These are phyloP conservation scores for Hemisphaericaspora subhashii DNA, from an alignment of 1,139 yeast genomes.

Conservation along the genomic window DNA sequence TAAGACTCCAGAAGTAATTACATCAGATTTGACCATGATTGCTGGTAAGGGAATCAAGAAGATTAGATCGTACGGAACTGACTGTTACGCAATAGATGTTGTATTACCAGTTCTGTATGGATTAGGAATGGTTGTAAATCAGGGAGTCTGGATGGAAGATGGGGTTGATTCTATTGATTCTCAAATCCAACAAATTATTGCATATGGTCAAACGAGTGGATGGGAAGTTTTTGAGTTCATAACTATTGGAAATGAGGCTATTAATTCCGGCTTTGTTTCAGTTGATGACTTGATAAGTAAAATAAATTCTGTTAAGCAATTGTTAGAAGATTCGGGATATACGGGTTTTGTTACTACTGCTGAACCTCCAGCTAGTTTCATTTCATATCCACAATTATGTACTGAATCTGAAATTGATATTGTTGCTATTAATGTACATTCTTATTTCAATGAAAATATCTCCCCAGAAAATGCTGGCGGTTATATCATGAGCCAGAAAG, in stretches of 20 bases:
- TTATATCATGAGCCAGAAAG: conserved; percentile 66
- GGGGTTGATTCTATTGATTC: conserved; percentile 72
- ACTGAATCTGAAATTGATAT: conserved; percentile 65
- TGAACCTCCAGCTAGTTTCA: conserved; percentile 81
- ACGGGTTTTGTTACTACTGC: conserved; percentile 77
- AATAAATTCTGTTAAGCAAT: conserved; percentile 59
- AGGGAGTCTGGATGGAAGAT: conserved; percentile 77
- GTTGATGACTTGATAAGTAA: conserved; percentile 61
- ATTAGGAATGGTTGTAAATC: conserved; percentile 73
- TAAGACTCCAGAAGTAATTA: conserved; percentile 55
- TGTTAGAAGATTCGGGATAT: conserved; percentile 68
- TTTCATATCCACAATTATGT: conserved; percentile 66
- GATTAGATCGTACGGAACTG: conserved; percentile 81
- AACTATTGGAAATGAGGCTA: conserved; percentile 87
- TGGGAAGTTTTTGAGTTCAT: conserved; percentile 75
- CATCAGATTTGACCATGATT: conserved; percentile 60
- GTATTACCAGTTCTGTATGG: conserved; percentile 61
- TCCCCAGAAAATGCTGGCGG: conserved; percentile 69
- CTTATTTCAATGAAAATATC: conserved; percentile 69
- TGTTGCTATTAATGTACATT: conserved; percentile 84
- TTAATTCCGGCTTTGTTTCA: conserved; percentile 58
- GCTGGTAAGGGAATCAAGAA: conserved; percentile 58
- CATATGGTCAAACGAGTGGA: conserved; percentile 48
- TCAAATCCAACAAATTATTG: conserved; percentile 55
- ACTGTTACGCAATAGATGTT: conserved; percentile 68